Evolutionary conservation across 2,329 filamentous ascomycete genomes (phyloP), one percentile per base, ranked within the genome.

Genomic region (Exophiala viscosa): DNA sequence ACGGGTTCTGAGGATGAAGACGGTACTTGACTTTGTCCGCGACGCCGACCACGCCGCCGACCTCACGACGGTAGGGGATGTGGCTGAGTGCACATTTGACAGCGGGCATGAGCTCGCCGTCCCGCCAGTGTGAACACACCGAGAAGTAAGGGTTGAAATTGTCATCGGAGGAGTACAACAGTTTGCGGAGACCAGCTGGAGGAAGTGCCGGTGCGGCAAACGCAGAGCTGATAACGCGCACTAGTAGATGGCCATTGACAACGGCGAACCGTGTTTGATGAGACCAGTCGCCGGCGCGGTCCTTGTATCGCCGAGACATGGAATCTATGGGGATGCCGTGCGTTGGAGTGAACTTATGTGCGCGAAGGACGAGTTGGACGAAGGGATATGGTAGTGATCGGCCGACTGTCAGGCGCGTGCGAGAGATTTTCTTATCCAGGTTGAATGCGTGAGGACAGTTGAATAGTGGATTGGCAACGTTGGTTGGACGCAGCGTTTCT

Each of bases 11-110:
- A 64, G 67, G 59, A 67, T 65, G 47, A 64, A 66, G 5, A 41
- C 35, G 13, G 53, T 62, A 7, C 60, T 64, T 41, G 54, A 63
- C 56, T 7, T 73, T 58, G 55, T 63, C 57, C 2, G 70, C 67
- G 20, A 69, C 67, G 53, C 77, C 71, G 28, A 74, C 72, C 3
- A 75, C 49, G 3, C 67, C 66, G 41, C 58, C 68, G 64, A 4
- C 76, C 66, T 28, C 72, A 68, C 47, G 69, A 62, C 20, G 74
- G 66, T 36, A 56, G 0, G 80, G 80, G 32, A 85, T 76, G 58
- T 85, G 82, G 9, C 68, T 69, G 9, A 85, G 68, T 3, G 81
- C 80, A 62, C 82, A 85, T 67, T 85, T 85, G 60, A 79, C 81
- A 32, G 80, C 68, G 13, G 76, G 72, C 71, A 82, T 83, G 13